Evolutionary conservation across 2,329 filamentous ascomycete genomes (phyloP).

Genomic region (Magnaporthales sp.): DNA sequence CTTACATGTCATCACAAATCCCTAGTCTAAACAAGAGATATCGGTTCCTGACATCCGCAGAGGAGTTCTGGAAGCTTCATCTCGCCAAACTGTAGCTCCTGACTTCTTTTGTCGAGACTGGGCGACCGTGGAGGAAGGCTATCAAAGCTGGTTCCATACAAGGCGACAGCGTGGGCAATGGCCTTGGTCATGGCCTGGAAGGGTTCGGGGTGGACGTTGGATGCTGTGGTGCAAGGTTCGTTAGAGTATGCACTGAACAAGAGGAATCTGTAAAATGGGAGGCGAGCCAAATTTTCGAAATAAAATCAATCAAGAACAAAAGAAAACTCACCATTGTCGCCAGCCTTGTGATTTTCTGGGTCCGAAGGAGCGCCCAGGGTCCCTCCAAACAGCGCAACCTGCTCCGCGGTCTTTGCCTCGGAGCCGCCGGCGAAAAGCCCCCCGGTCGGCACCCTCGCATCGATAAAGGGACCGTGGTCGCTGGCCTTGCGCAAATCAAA

Average conservation of each 20-base stretch:
- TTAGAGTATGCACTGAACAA: background rate
- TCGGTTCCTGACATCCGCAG: background rate
- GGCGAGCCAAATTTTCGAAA: background rate
- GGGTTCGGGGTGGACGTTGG: constrained; percentile 42
- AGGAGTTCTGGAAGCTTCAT: background rate
- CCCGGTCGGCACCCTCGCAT: constrained; percentile 54
- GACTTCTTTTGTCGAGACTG: background rate
- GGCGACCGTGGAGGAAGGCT: constrained; percentile 1
- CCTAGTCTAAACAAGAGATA: background rate
- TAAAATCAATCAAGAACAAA: background rate
- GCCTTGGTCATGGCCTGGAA: constrained; percentile 46
- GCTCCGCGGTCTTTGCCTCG: constrained; percentile 40
- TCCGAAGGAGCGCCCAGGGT: constrained; percentile 40
- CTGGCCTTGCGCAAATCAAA: constrained; percentile 55
- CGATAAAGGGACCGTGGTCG: constrained; percentile 61
- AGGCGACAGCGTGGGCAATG: constrained; percentile 43
- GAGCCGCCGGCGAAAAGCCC: constrained; percentile 55
- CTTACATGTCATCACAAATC: too few species aligned
- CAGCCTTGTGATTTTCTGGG: constrained; percentile 34
- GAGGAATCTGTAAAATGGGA: too few species aligned
- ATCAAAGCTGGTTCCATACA: constrained; percentile 37
- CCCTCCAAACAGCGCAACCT: constrained; percentile 54
- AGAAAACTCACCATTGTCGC: constrained; percentile 23
- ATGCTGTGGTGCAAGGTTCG: constrained; percentile 31
- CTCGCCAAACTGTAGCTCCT: background rate